phyloP scores from a whole-genome alignment of 768 basidiomycete genomes.

The Termitomyces sp. region DNA sequence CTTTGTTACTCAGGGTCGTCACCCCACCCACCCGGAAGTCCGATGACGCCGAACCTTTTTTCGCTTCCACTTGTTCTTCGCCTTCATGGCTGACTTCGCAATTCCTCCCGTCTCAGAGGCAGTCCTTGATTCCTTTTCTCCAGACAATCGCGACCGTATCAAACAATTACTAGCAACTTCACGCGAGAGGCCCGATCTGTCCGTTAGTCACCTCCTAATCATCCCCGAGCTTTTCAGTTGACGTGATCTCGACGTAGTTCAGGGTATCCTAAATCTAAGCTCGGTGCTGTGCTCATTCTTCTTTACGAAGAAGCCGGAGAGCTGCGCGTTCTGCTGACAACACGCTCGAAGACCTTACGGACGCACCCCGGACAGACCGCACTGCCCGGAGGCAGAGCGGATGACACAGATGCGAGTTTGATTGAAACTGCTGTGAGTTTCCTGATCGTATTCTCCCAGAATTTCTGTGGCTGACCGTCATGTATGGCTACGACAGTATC shows the following conservation, averaged over 20 bases:
- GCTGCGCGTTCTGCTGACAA: constrained; percentile 79
- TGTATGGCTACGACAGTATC: constrained; percentile 40
- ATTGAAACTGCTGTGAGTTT: constrained; percentile 65
- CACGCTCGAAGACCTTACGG: constrained; percentile 71
- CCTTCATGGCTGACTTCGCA: constrained; percentile 1
- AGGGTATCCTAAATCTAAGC: constrained; percentile 34
- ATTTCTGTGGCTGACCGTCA: not conserved
- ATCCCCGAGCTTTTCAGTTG: constrained; percentile 12
- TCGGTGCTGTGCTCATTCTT: constrained; percentile 77
- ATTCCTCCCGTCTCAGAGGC: constrained; percentile 15
- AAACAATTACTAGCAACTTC: constrained; percentile 33
- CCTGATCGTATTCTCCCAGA: not conserved
- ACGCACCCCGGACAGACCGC: constrained; percentile 83
- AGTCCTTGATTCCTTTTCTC: constrained; percentile 21
- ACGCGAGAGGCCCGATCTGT: constrained; percentile 47
- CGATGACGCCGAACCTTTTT: too few relatives aligned
- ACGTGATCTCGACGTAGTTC: constrained; percentile 22
- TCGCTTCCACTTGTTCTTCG: not conserved
- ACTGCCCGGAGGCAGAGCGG: constrained; percentile 77
- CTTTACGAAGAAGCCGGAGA: constrained; percentile 68
- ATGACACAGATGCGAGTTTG: constrained; percentile 59
- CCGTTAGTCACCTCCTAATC: constrained; percentile 31
- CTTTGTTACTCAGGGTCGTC: too few relatives aligned
- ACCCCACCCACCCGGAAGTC: too few relatives aligned
- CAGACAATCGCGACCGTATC: constrained; percentile 29